Percentiles rank a stretch among this genome's conserved stretches.
phyloP scores from a whole-genome alignment of 148 eudicot species.

The Polygonum maritimum region DNA sequence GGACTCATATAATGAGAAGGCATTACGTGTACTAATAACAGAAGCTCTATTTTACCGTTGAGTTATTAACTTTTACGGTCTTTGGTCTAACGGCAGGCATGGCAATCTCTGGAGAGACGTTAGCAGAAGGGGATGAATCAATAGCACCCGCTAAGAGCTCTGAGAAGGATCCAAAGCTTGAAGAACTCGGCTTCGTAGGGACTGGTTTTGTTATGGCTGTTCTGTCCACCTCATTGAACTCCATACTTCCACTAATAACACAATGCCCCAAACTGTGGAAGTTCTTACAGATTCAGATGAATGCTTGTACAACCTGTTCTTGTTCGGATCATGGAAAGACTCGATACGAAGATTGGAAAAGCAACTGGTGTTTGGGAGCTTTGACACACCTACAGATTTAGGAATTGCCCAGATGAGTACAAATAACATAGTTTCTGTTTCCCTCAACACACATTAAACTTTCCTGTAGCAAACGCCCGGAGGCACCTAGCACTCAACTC shows the following conservation, averaged over 20 bases:
- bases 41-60: slow-evolving; percentile 15
- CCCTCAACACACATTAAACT: background rate
- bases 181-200: slow-evolving; percentile 61
- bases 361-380: background rate
- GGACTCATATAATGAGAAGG: background rate
- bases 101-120: background rate
- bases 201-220: slow-evolving; percentile 64
- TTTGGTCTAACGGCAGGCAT: slow-evolving; percentile 61
- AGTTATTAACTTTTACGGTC: slow-evolving; percentile 54
- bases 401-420: background rate
- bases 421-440: background rate
- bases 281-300: background rate
- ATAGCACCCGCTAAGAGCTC: slow-evolving; percentile 51
- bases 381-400: background rate
- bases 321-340: too few relatives aligned
- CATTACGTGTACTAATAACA: background rate
- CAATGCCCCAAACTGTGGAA: background rate
- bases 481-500: slow-evolving; percentile 1
- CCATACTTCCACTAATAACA: slow-evolving; percentile 28
- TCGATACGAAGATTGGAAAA: too few relatives aligned
- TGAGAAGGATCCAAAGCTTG: slow-evolving; percentile 51
- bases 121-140: slow-evolving; percentile 18
- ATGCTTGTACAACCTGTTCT: background rate
- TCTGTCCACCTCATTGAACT: slow-evolving; percentile 51
- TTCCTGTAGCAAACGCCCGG: background rate